These are phyloP conservation scores for Metschnikowia cubensis DNA, from an alignment of 805 yeast species.

Conservation along the genomic window DNA sequence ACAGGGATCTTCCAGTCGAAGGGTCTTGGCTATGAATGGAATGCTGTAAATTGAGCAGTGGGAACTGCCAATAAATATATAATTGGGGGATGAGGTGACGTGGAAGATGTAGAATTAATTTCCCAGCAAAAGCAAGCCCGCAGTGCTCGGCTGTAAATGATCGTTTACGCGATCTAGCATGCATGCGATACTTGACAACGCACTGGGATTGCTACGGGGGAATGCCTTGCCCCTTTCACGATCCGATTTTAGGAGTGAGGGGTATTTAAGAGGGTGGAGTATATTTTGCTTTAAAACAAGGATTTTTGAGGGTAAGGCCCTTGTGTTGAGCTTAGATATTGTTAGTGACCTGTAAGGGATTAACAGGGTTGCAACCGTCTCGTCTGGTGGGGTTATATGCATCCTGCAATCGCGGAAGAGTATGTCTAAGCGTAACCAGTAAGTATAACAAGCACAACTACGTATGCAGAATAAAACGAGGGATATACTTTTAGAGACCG, in stretches of 20 bases:
- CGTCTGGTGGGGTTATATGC: background rate
- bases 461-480: background rate
- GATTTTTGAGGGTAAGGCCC: too few species aligned
- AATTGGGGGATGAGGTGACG: background rate
- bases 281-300: too few species aligned
- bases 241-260: background rate
- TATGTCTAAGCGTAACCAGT: background rate
- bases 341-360: background rate
- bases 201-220: background rate
- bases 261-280: background rate
- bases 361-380: background rate
- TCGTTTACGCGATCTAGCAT: background rate
- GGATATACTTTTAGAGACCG: background rate
- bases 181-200: background rate
- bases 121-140: slow-evolving; percentile 1
- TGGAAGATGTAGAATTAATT: background rate
- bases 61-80: background rate
- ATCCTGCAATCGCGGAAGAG: background rate
- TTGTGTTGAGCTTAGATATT: background rate
- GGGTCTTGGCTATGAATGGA: background rate
- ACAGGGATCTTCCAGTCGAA: background rate
- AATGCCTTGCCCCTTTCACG: background rate
- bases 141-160: background rate
- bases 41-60: background rate
- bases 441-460: background rate